A percentile compares a stretch with the other conserved stretches of the same genome.
These are phyloP conservation scores for Ceratocystis smalleyi DNA, from an alignment of 2,329 filamentous ascomycete genomes.

Conservation along the genomic window DNA sequence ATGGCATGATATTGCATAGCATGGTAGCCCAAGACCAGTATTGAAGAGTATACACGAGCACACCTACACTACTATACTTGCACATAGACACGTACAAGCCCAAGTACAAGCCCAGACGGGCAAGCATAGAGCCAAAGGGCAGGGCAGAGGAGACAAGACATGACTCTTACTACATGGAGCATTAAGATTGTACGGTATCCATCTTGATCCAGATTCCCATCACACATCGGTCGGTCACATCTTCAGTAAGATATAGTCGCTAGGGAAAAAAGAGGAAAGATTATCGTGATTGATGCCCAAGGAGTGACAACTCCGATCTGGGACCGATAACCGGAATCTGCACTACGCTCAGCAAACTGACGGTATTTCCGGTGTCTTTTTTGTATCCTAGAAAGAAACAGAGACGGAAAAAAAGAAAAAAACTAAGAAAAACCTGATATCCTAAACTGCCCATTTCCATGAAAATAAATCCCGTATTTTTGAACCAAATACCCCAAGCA, in stretches of 20 bases:
- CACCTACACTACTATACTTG: no score
- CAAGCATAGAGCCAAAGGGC: neutral
- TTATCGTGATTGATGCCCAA: neutral
- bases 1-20: no score
- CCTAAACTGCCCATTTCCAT: neutral
- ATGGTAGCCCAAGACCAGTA: no score
- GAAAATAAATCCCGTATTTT: neutral
- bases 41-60: no score
- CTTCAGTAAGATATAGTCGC: neutral
- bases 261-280: neutral
- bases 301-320: neutral
- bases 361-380: neutral
- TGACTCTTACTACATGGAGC: neutral
- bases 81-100: no score
- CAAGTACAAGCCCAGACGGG: neutral
- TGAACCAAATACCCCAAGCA: constrained; percentile 2
- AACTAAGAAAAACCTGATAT: neutral
- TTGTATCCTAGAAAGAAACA: neutral
- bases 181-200: neutral
- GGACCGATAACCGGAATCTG: neutral
- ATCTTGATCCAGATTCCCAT: neutral
- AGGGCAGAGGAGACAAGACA: neutral
- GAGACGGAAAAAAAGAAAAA: neutral
- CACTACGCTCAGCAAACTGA: neutral
- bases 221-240: neutral